Percentiles rank a stretch among this genome's conserved stretches.
Evolutionary conservation across 768 basidiomycete species (phyloP).

Genomic region (Termitomyces sp.): DNA sequence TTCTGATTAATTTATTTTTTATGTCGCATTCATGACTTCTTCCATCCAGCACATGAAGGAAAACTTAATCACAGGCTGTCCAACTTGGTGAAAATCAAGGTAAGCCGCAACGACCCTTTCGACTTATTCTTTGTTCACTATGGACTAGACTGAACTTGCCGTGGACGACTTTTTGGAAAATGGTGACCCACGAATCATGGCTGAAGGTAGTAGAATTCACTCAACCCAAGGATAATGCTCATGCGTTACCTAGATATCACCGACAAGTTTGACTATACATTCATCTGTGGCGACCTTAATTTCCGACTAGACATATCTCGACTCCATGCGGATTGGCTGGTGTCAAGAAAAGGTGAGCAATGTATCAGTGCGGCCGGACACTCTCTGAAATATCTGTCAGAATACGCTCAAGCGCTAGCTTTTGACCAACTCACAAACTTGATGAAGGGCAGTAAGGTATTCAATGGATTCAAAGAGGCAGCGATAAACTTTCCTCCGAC

Average conservation of each 20-base stretch:
- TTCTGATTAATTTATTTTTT: neutral
- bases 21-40: neutral
- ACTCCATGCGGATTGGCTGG: slow-evolving; percentile 92
- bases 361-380: neutral
- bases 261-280: slow-evolving; percentile 85
- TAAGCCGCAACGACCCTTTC: slow-evolving; percentile 16
- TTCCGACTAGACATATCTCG: slow-evolving; percentile 87
- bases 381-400: slow-evolving; percentile 28
- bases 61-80: slow-evolving; percentile 75
- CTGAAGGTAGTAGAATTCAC: slow-evolving; percentile 53
- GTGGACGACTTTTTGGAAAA: slow-evolving; percentile 72
- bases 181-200: slow-evolving; percentile 57
- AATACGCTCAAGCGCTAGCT: slow-evolving; percentile 79
- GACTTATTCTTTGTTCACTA: neutral
- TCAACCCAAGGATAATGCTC: neutral
- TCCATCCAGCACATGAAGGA: slow-evolving; percentile 67
- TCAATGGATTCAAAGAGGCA: slow-evolving; percentile 77
- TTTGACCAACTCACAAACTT: slow-evolving; percentile 84
- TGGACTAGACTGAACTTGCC: slow-evolving; percentile 57
- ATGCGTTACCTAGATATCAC: slow-evolving; percentile 54
- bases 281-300: slow-evolving; percentile 89
- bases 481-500: slow-evolving; percentile 86
- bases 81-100: slow-evolving; percentile 89
- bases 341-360: slow-evolving; percentile 64
- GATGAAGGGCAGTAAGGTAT: slow-evolving; percentile 66